Conservation (phyloP, 306 rosid genomes). For the Gillenia trifoliata region DNA sequence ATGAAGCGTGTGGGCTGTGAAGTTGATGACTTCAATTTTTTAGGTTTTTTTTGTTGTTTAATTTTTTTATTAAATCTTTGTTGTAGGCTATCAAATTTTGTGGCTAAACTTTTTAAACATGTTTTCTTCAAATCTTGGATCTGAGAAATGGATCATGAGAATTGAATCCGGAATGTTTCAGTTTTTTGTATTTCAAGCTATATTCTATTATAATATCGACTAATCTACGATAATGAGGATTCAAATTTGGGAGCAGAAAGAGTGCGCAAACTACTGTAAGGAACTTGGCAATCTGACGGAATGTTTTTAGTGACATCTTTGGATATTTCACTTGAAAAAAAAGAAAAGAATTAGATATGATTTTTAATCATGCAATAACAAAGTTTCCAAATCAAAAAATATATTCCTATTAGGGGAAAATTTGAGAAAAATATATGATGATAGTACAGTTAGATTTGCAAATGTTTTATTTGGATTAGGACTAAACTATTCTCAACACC, state of each 20-base stretch:
- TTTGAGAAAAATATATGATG: not conserved
- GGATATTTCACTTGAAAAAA: too few species aligned
- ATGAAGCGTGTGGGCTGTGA: not conserved
- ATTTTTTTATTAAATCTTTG: not conserved
- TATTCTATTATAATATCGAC: too few species aligned
- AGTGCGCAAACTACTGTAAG: not conserved
- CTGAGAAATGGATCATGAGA: not conserved
- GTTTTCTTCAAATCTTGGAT: not conserved
- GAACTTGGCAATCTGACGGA: too few species aligned
- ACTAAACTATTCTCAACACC: not conserved
- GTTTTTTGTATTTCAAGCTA: not conserved
- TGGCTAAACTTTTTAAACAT: not conserved
- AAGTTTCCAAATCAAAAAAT: not conserved
- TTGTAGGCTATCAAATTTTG: not conserved
- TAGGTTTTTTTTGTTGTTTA: not conserved
- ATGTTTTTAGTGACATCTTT: too few species aligned
- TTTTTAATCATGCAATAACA: too few species aligned
- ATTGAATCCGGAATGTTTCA: not conserved
- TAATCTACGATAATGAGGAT: not conserved
- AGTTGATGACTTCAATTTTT: not conserved
- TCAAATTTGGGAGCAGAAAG: too few species aligned
- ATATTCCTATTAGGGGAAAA: not conserved
- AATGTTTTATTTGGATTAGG: not conserved
- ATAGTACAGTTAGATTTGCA: not conserved
- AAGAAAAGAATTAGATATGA: too few species aligned